phyloP scores from a whole-genome alignment of 2,329 filamentous ascomycete species.

The Claviceps quebecensis region DNA sequence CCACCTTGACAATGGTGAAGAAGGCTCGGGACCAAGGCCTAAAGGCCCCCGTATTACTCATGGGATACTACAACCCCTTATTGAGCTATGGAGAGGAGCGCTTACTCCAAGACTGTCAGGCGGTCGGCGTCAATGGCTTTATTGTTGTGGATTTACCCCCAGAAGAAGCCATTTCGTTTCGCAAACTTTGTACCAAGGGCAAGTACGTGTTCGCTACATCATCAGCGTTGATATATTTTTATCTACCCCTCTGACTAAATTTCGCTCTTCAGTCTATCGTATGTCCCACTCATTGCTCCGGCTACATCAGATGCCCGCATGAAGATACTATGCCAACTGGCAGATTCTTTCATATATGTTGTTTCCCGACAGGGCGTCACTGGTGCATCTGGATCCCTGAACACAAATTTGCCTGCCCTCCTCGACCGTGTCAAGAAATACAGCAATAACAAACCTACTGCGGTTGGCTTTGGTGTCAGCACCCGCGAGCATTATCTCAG shows the following conservation, averaged over 20 bases:
- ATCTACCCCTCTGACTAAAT: background rate
- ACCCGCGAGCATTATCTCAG: slow-evolving; percentile 86
- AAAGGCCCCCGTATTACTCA: slow-evolving; percentile 72
- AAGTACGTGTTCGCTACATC: slow-evolving; percentile 35
- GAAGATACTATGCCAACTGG: slow-evolving; percentile 90
- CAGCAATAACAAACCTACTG: slow-evolving; percentile 79
- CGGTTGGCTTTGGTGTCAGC: slow-evolving; percentile 91
- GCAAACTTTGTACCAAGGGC: slow-evolving; percentile 65
- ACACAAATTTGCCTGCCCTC: slow-evolving; percentile 66
- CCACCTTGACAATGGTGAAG: slow-evolving; percentile 70
- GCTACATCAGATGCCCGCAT: slow-evolving; percentile 85
- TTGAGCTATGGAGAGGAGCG: slow-evolving; percentile 87
- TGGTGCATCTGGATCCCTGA: slow-evolving; percentile 72
- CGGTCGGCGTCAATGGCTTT: slow-evolving; percentile 84
- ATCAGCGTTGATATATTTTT: background rate
- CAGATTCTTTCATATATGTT: slow-evolving; percentile 97
- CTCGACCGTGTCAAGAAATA: slow-evolving; percentile 80
- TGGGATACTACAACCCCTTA: slow-evolving; percentile 98
- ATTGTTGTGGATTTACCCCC: slow-evolving; percentile 93
- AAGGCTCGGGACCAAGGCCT: slow-evolving; percentile 66
- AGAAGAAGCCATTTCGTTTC: slow-evolving; percentile 88
- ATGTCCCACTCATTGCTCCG: slow-evolving; percentile 92
- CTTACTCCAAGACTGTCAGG: slow-evolving; percentile 70
- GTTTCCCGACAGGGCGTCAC: slow-evolving; percentile 96
- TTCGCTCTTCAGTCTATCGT: slow-evolving; percentile 52